phyloP scores from a whole-genome alignment of 352 stramenopile species.

The Pythium vanterpoolii region DNA sequence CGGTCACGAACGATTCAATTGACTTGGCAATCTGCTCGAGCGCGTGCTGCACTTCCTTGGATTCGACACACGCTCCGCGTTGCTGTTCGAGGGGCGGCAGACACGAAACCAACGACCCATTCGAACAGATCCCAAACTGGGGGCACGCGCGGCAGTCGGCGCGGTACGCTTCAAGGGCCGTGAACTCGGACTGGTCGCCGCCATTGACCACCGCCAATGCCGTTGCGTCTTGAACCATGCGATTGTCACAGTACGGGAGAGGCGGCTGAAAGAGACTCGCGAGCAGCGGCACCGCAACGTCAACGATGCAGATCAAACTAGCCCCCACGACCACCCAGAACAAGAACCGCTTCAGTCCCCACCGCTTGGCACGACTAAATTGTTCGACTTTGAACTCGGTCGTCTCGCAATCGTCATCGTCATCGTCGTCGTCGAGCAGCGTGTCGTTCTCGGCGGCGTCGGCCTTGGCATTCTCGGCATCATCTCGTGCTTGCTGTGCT shows the following conservation, averaged over 20 bases:
- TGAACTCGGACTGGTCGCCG: slow-evolving; percentile 37
- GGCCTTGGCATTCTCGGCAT: slow-evolving; percentile 17
- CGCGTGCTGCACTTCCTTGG: slow-evolving; percentile 43
- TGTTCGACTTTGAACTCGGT: slow-evolving; percentile 37
- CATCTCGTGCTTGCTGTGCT: slow-evolving; percentile 22
- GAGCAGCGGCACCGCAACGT: slow-evolving; percentile 40
- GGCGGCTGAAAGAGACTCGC: slow-evolving; percentile 29
- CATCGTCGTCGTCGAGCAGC: slow-evolving; percentile 38
- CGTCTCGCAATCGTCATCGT: slow-evolving; percentile 47
- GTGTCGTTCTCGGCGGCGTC: slow-evolving; percentile 21
- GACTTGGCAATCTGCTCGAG: slow-evolving; percentile 39
- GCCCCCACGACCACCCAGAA: slow-evolving; percentile 36
- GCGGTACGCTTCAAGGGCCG: slow-evolving; percentile 50
- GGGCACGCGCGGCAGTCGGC: slow-evolving; percentile 51
- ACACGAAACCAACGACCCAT: slow-evolving; percentile 46
- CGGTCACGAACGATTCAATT: slow-evolving; percentile 46
- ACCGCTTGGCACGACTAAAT: slow-evolving; percentile 34
- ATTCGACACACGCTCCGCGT: slow-evolving; percentile 50
- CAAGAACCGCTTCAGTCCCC: slow-evolving; percentile 36
- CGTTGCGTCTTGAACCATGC: slow-evolving; percentile 19
- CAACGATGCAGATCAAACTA: slow-evolving; percentile 35
- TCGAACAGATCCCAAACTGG: slow-evolving; percentile 53
- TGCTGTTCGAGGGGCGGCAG: slow-evolving; percentile 44
- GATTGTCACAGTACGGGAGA: slow-evolving; percentile 57
- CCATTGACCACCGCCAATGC: slow-evolving; percentile 16